These are phyloP conservation scores for Penicillium sp. DNA, from an alignment of 2,329 filamentous ascomycete genomes.

Conservation along the genomic window DNA sequence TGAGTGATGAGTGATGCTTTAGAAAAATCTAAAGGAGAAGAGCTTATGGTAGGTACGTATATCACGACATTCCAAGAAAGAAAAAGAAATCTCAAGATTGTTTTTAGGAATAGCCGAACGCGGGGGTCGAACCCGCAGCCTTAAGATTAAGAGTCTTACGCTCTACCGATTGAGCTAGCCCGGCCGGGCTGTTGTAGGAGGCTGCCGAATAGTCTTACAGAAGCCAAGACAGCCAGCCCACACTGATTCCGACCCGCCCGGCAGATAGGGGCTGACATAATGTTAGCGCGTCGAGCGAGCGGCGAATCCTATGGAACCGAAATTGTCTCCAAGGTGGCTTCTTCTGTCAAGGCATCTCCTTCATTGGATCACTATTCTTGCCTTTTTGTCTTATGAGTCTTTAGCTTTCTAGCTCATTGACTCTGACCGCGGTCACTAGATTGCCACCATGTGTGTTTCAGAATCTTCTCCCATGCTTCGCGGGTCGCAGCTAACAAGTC, in stretches of 20 bases:
- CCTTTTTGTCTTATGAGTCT: constrained; percentile 25
- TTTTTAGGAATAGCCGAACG: constrained; percentile 37
- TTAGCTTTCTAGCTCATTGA: constrained; percentile 24
- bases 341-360: constrained; percentile 15
- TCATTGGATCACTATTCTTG: constrained; percentile 10
- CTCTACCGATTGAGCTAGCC: constrained; percentile 51
- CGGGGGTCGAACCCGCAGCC: constrained; percentile 45
- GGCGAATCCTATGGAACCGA: constrained; percentile 25
- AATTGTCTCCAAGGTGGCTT: constrained; percentile 26
- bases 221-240: not conserved
- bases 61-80: not conserved
- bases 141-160: constrained; percentile 50
- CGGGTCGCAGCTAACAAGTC: constrained; percentile 12
- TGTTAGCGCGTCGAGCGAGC: constrained; percentile 18
- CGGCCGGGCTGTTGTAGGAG: constrained; percentile 25
- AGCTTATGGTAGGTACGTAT: too few relatives aligned
- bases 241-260: not conserved
- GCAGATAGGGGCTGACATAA: constrained; percentile 18
- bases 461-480: constrained; percentile 1
- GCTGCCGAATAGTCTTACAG: not conserved
- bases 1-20: too few relatives aligned
- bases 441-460: constrained; percentile 33
- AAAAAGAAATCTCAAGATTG: constrained; percentile 13
- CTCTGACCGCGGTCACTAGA: constrained; percentile 32
- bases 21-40: too few relatives aligned